Base-by-base conservation (phyloP, 2,329 filamentous ascomycete genomes). In the Cladosporium sp. region DNA sequence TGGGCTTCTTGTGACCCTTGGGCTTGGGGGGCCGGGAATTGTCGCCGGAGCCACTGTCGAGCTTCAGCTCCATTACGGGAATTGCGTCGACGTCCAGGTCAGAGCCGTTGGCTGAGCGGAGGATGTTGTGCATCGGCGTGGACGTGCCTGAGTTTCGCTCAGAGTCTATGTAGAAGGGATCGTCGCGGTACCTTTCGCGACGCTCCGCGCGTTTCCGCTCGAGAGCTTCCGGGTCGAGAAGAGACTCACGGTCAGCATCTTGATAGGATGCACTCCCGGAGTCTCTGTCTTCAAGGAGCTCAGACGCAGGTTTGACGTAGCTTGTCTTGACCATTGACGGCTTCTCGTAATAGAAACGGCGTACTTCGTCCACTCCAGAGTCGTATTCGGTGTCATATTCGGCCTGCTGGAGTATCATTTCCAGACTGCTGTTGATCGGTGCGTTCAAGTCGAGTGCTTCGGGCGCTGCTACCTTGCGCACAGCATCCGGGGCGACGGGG, bases 71-170 rank as follows among this genome's bases (percentile, higher is more conserved):
- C 83, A 98, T 93, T 63, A 98, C 92, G 2, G 93, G 93, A 62
- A 98, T 98, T 2, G 89, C 82, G 69, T 98, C 93, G 41, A 98
- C 85, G 66, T 98, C 92, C 8, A 97, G 74, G 42, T 87, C 86
- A 2, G 85, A 83, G 2, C 84, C 85, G 64, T 92, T 91, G 53
- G 82, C 83, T 54, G 78, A 69, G 14, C 71, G 68, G 9, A 78
- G 83, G 54, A 93, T 89, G 58, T 82, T 87, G 63, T 92, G 87
- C 46, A 93, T 84, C 0, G 88, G 88, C 1, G 87, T 92, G 0
- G 86, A 85, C 5, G 80, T 79, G 33, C 82, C 81, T 3, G 81
- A 82, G 11, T 56, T 57, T 14, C 66, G 63, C 14, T 67, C 64
- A 0, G 73, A 71, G 40, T 72, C 74, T 63, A 98, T 97, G 66